Conservation (phyloP, 192 early-diverging fungal genomes). For the Rhizoclosmatium globosum region DNA sequence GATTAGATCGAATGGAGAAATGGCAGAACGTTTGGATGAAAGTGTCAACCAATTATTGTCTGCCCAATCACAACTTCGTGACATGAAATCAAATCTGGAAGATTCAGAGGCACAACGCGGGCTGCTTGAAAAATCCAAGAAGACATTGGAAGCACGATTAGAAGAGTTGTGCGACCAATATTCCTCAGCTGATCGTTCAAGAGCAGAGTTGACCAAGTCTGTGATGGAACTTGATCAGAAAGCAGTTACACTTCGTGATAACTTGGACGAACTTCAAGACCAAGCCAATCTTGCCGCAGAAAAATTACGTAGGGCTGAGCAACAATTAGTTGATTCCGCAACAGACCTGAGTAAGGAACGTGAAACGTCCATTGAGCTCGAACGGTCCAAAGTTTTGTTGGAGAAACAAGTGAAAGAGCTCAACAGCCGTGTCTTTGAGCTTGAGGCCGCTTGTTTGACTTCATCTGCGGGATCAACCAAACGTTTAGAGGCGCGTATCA, state of each 20-base stretch:
- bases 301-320: slow-evolving; percentile 72
- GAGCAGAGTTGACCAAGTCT: slow-evolving; percentile 74
- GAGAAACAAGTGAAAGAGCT: slow-evolving; percentile 89
- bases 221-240: slow-evolving; percentile 77
- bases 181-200: slow-evolving; percentile 70
- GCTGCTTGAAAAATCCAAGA: slow-evolving; percentile 74
- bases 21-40: slow-evolving; percentile 66
- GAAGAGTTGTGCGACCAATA: slow-evolving; percentile 78
- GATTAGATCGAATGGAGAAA: slow-evolving; percentile 68
- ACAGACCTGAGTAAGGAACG: slow-evolving; percentile 80
- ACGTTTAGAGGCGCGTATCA: slow-evolving; percentile 66
- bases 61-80: slow-evolving; percentile 63
- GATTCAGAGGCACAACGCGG: slow-evolving; percentile 74
- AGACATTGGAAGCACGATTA: slow-evolving; percentile 74
- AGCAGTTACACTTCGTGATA: slow-evolving; percentile 73
- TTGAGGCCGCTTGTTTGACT: slow-evolving; percentile 71
- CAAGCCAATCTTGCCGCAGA: slow-evolving; percentile 68
- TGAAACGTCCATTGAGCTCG: slow-evolving; percentile 58
- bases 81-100: slow-evolving; percentile 64
- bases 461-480: slow-evolving; percentile 62
- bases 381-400: slow-evolving; percentile 68
- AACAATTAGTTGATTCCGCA: slow-evolving; percentile 68
- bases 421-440: slow-evolving; percentile 74
- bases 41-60: slow-evolving; percentile 65
- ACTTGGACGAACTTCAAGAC: slow-evolving; percentile 80